Percentiles rank a stretch among this genome's conserved stretches.
Conservation (phyloP, 768 basidiomycete genomes). For the Dacryopinax primogenitus region DNA sequence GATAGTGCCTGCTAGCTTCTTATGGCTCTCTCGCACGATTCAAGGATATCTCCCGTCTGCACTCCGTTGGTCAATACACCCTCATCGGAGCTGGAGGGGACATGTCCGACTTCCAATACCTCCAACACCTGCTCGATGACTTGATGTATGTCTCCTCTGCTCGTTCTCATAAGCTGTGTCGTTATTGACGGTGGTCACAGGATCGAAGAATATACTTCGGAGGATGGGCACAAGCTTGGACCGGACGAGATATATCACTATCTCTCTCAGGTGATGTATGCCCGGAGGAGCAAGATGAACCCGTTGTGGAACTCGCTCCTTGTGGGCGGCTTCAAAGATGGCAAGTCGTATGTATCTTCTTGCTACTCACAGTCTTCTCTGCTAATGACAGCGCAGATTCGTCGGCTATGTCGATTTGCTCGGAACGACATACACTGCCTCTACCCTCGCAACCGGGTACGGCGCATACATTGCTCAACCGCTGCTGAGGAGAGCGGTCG, state of each 20-base stretch:
- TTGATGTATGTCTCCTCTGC: slow-evolving; percentile 35
- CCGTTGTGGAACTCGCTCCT: slow-evolving; percentile 92
- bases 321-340: slow-evolving; percentile 83
- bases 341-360: slow-evolving; percentile 45
- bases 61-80: slow-evolving; percentile 69
- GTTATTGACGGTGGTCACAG: slow-evolving; percentile 10
- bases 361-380: neutral
- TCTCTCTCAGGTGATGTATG: slow-evolving; percentile 82
- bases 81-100: slow-evolving; percentile 89
- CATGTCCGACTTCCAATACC: slow-evolving; percentile 94
- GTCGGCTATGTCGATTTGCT: slow-evolving; percentile 86
- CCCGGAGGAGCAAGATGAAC: slow-evolving; percentile 71
- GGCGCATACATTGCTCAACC: slow-evolving; percentile 90
- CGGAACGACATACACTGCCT: slow-evolving; percentile 89
- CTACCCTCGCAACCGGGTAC: slow-evolving; percentile 90
- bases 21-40: slow-evolving; percentile 96
- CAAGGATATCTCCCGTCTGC: slow-evolving; percentile 84
- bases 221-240: slow-evolving; percentile 73
- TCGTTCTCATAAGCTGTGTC: neutral
- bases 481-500: slow-evolving; percentile 77
- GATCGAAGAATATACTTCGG: slow-evolving; percentile 62
- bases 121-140: slow-evolving; percentile 67
- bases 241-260: slow-evolving; percentile 89
- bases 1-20: slow-evolving; percentile 45
- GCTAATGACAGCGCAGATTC: slow-evolving; percentile 42